Evolutionary conservation across 129 eudicot species (phyloP).

Genomic region (sunflower (Helianthus annuus)): HanXRQr2.0-SUNRISE NC_035447.2:105340861-105341360

Average conservation of each 20-base stretch:
- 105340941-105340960: background rate
- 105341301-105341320: background rate
- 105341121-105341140: background rate
- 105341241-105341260: background rate
- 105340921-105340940: background rate
- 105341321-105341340: background rate
- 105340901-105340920: background rate
- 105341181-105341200: constrained; percentile 3
- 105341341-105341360: constrained; percentile 8
- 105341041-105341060: background rate
- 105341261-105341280: background rate
- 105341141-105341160: background rate
- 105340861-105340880: background rate
- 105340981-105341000: background rate
- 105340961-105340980: background rate
- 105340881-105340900: background rate
- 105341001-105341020: constrained; percentile 7
- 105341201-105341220: background rate
- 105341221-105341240: background rate
- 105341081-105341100: background rate
- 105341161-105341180: constrained; percentile 3
- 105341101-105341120: background rate
- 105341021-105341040: background rate
- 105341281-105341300: background rate
- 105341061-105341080: background rate